Conservation (phyloP, 768 basidiomycete species). For the Boletellus emodensis region DNA sequence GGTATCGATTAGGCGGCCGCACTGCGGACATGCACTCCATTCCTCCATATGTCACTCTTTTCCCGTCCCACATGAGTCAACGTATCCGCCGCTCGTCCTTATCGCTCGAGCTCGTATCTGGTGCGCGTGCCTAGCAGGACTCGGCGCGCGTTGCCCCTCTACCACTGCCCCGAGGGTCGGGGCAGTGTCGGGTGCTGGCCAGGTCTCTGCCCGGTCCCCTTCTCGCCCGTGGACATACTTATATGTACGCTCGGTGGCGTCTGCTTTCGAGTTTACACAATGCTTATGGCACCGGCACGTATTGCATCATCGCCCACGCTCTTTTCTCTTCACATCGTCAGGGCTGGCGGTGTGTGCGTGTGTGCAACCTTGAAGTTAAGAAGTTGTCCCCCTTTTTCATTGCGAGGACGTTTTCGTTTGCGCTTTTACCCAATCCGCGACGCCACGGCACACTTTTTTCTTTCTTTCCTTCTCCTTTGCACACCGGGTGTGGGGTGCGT, state of each 20-base stretch:
- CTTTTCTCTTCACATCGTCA: conserved; percentile 1
- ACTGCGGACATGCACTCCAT: conserved; percentile 22
- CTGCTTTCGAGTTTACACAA: not conserved
- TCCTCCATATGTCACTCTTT: not conserved
- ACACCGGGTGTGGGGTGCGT: not conserved
- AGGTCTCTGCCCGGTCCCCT: not conserved
- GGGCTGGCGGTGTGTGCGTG: not conserved
- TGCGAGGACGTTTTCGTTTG: not conserved
- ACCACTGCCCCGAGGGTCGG: no score
- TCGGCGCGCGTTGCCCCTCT: not conserved
- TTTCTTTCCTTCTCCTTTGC: not conserved
- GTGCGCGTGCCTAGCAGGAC: no score
- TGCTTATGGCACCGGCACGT: not conserved
- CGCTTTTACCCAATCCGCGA: not conserved
- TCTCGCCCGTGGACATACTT: not conserved
- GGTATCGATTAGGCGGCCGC: conserved; percentile 15
- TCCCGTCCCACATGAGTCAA: conserved; percentile 1
- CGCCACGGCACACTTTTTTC: not conserved
- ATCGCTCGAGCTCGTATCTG: not conserved
- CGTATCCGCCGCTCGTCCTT: not conserved
- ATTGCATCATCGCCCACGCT: conserved; percentile 1
- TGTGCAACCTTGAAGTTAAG: not conserved
- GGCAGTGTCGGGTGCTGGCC: no score
- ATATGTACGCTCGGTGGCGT: not conserved
- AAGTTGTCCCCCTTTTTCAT: not conserved